These are phyloP conservation scores for Aegilops speltoides DNA, from an alignment of 176 grass and related monocot species.

Conservation along the genomic window DNA sequence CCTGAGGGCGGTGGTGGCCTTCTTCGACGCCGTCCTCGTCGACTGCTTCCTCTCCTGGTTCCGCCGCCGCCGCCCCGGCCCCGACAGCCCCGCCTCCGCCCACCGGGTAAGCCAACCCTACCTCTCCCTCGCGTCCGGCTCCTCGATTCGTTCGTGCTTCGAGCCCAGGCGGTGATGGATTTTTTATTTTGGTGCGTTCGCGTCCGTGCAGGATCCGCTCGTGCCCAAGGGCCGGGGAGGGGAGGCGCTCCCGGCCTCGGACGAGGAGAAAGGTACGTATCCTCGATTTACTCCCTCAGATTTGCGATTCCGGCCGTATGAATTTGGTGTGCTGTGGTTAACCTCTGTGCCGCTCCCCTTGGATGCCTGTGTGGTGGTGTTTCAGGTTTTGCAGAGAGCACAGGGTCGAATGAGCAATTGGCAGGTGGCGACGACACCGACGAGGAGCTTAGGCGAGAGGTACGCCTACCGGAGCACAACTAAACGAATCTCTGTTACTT, in stretches of 20 bases:
- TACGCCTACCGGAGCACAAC: too few relatives aligned
- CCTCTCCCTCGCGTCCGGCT: background rate
- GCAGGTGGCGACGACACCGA: background rate
- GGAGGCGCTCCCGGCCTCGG: constrained; percentile 16
- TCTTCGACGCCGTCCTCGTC: constrained; percentile 58
- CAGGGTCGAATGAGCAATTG: background rate
- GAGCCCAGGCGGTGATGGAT: background rate
- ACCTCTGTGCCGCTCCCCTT: background rate
- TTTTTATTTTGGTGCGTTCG: background rate
- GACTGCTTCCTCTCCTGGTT: constrained; percentile 55
- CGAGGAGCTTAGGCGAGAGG: constrained; percentile 39
- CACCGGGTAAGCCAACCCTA: constrained; percentile 9
- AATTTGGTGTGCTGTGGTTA: background rate
- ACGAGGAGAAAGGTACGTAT: constrained; percentile 32
- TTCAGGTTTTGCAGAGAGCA: constrained; percentile 3
- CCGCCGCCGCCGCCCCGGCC: constrained; percentile 4
- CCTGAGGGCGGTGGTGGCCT: constrained; percentile 39
- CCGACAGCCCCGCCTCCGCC: background rate
- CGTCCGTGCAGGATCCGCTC: constrained; percentile 26
- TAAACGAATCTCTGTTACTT: too few relatives aligned
- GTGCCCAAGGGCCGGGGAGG: constrained; percentile 19
- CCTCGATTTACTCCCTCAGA: background rate
- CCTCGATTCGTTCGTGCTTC: background rate
- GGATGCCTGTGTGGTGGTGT: background rate
- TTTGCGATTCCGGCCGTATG: background rate